These are phyloP conservation scores for Asparagopsis taxiformis DNA, from an alignment of 31 red algal species.

Conservation along the genomic window DNA sequence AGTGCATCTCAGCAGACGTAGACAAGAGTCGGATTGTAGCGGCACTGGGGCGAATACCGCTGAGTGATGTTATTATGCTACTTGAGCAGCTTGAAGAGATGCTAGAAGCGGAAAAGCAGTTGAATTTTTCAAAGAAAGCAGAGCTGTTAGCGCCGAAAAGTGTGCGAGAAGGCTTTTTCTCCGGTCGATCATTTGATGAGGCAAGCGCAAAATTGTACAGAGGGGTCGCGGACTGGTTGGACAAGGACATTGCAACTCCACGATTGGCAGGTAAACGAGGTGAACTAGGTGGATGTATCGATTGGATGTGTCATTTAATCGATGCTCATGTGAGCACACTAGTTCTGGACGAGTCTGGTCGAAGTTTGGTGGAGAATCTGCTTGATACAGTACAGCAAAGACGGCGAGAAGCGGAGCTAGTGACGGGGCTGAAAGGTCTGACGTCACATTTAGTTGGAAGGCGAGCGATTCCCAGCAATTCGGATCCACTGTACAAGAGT, in stretches of 20 bases:
- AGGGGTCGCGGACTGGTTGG: slow-evolving; percentile 33
- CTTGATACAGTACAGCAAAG: slow-evolving; percentile 19
- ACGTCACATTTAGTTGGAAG: slow-evolving; percentile 16
- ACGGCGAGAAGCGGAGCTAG: slow-evolving; percentile 20
- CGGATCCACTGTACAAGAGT: slow-evolving; percentile 44
- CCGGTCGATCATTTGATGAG: slow-evolving; percentile 2
- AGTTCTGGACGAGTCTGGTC: slow-evolving; percentile 47
- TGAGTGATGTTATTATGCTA: slow-evolving; percentile 13
- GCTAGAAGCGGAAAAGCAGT: slow-evolving; percentile 1
- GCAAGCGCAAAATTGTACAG: slow-evolving; percentile 7
- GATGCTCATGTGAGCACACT: slow-evolving; percentile 46
- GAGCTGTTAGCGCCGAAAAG: neutral
- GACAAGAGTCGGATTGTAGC: slow-evolving; percentile 4
- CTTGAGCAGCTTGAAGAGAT: slow-evolving; percentile 3
- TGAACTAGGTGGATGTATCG: slow-evolving; percentile 39
- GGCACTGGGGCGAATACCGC: slow-evolving; percentile 12
- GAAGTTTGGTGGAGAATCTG: slow-evolving; percentile 12
- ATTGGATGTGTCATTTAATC: slow-evolving; percentile 32
- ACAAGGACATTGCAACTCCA: slow-evolving; percentile 7
- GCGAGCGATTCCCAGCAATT: neutral
- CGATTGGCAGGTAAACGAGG: neutral
- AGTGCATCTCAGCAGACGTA: slow-evolving; percentile 4
- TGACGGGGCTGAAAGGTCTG: slow-evolving; percentile 29
- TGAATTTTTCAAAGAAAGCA: neutral
- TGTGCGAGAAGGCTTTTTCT: neutral